Conservation (phyloP, 257 asterid species). For the Parsonsia alboflavescens region DNA sequence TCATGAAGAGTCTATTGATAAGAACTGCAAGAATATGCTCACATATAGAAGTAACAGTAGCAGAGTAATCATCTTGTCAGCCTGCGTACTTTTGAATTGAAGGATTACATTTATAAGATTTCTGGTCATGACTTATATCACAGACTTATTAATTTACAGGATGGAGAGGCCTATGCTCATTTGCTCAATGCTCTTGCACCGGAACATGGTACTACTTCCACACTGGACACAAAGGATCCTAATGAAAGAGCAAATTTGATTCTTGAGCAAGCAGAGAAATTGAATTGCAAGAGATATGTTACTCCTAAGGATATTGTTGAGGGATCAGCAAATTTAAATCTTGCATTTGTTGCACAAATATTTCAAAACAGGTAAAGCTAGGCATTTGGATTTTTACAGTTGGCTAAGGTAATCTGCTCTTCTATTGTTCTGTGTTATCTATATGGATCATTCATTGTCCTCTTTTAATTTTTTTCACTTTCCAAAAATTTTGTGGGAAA, state of each 20-base stretch:
- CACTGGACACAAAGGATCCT: slow-evolving; percentile 71
- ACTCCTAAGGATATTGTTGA: slow-evolving; percentile 86
- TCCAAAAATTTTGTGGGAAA: background rate
- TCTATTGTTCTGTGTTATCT: background rate
- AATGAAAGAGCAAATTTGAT: slow-evolving; percentile 81
- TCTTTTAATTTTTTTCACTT: background rate
- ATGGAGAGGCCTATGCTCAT: slow-evolving; percentile 92
- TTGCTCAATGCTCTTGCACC: slow-evolving; percentile 92
- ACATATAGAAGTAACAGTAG: background rate
- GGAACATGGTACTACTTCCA: slow-evolving; percentile 58
- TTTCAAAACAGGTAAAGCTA: slow-evolving; percentile 72
- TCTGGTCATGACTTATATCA: background rate
- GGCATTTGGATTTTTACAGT: background rate
- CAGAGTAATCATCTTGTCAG: background rate
- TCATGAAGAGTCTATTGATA: background rate
- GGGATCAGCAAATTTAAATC: slow-evolving; percentile 81
- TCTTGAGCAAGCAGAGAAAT: slow-evolving; percentile 86
- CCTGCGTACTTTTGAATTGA: background rate
- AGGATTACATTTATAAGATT: background rate
- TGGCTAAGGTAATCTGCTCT: background rate
- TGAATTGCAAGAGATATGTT: slow-evolving; percentile 80
- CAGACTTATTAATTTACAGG: slow-evolving; percentile 37
- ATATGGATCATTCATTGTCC: background rate
- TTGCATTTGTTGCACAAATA: slow-evolving; percentile 96
- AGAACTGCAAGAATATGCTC: background rate